Evolutionary conservation across 441 rosid genomes (phyloP).

Genomic region (Erodium texanum): DNA sequence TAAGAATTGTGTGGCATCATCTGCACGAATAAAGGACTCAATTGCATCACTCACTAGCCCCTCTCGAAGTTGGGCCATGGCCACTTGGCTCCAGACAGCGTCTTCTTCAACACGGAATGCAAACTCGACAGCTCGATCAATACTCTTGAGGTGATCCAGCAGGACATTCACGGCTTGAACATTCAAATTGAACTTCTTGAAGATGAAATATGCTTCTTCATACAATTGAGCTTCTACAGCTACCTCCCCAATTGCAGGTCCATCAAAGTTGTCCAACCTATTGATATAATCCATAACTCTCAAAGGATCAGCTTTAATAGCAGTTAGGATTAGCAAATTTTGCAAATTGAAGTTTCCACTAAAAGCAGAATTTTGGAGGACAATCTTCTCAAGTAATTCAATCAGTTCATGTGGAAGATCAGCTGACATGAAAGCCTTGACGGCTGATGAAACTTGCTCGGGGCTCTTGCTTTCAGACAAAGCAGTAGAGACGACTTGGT

Average conservation of each 20-base stretch:
- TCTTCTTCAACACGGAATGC: conserved; percentile 98
- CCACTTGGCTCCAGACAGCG: conserved; percentile 97
- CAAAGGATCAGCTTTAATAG: conserved; percentile 95
- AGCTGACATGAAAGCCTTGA: conserved; percentile 99
- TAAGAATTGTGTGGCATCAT: conserved; percentile 85
- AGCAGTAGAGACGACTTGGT: conserved; percentile 99
- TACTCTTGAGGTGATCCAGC: conserved; percentile 74
- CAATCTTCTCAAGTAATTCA: conserved; percentile 98
- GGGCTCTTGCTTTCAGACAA: conserved; percentile 99
- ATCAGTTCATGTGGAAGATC: conserved; percentile 97
- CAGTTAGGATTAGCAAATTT: conserved; percentile 90
- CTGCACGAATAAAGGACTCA: conserved; percentile 95
- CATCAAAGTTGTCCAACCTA: conserved; percentile 97
- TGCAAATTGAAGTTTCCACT: conserved; percentile 98
- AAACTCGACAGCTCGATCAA: conserved; percentile 97
- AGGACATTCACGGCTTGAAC: conserved; percentile 92
- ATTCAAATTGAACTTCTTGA: conserved; percentile 94
- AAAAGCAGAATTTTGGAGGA: conserved; percentile 98
- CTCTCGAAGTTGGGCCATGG: conserved; percentile 89
- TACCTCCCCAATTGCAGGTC: conserved; percentile 98
- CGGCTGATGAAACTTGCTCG: conserved; percentile 99
- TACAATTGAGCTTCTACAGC: conserved; percentile 88
- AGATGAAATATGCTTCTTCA: conserved; percentile 90
- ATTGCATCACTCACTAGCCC: conserved; percentile 96
- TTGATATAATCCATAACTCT: conserved; percentile 98